Conservation (phyloP, 768 basidiomycete species). For the Trametes maxima region DNA sequence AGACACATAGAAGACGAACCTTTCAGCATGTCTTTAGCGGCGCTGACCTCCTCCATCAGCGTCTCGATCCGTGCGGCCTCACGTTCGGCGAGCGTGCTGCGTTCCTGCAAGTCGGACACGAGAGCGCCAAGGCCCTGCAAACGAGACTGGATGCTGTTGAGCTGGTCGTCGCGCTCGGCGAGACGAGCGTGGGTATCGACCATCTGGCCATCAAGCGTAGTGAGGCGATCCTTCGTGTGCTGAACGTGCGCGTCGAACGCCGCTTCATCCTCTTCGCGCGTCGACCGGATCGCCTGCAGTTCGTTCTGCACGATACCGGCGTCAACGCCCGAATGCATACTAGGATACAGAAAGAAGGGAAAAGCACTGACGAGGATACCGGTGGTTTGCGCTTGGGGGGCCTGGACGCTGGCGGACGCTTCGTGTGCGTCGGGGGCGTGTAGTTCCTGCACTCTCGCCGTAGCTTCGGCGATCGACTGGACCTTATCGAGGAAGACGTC, state of each 20-base stretch:
- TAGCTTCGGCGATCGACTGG: not conserved
- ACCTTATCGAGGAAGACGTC: not conserved
- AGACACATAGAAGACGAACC: constrained; percentile 1
- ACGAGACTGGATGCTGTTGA: constrained; percentile 35
- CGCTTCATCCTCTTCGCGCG: constrained; percentile 38
- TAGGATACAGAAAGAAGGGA: not conserved
- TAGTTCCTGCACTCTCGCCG: not conserved
- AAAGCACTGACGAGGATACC: constrained; percentile 18
- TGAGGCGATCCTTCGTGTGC: constrained; percentile 43
- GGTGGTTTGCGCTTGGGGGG: constrained; percentile 3
- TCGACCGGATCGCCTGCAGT: constrained; percentile 41
- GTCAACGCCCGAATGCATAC: not conserved
- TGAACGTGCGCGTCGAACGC: constrained; percentile 44
- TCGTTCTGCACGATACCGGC: constrained; percentile 27
- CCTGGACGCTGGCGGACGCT: not conserved
- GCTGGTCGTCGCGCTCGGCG: constrained; percentile 36
- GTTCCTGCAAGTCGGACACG: constrained; percentile 18
- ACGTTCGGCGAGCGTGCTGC: constrained; percentile 8
- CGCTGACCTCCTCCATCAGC: constrained; percentile 11
- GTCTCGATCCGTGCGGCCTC: constrained; percentile 10
- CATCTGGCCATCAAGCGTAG: constrained; percentile 44
- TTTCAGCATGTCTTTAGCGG: constrained; percentile 16
- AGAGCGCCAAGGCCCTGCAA: constrained; percentile 16
- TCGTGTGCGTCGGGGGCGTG: not conserved
- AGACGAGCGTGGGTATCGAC: constrained; percentile 38